Conservation (phyloP, 1,139 yeast species). For the Petasospora rhodanensis region DNA sequence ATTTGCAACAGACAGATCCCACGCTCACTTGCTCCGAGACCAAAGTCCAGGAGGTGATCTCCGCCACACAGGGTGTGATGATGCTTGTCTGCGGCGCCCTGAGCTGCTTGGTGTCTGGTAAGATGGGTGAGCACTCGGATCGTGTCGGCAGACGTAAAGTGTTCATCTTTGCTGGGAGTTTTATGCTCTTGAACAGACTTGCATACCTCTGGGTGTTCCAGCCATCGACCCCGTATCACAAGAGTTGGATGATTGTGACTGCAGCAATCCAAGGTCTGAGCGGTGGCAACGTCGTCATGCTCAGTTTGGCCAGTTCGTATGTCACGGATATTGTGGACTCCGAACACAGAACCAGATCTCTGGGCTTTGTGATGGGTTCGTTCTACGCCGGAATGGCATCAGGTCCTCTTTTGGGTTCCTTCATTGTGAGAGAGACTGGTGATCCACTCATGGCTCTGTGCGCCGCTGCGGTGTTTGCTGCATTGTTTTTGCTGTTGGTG, state of each 20-base stretch:
- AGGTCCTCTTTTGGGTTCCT: conserved; percentile 61
- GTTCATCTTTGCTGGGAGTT: conserved; percentile 30
- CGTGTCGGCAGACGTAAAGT: conserved; percentile 55
- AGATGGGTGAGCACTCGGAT: conserved; percentile 58
- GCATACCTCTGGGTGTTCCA: conserved; percentile 31
- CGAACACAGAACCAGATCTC: conserved; percentile 45
- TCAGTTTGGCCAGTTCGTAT: conserved; percentile 56
- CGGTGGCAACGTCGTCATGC: conserved; percentile 51
- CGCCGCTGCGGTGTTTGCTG: conserved; percentile 20
- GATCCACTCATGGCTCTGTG: conserved; percentile 27
- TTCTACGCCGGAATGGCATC: conserved; percentile 56
- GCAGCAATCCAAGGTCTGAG: conserved; percentile 42
- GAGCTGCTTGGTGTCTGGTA: conserved; percentile 27
- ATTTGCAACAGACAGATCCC: conserved; percentile 3
- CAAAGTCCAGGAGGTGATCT: conserved; percentile 28
- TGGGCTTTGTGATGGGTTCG: conserved; percentile 56
- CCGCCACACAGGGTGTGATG: conserved; percentile 24
- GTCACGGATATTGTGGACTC: conserved; percentile 62
- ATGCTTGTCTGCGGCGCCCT: conserved; percentile 21
- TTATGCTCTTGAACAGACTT: conserved; percentile 29
- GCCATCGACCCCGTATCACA: conserved; percentile 29
- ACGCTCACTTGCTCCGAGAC: conserved; percentile 27
- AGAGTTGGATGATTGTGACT: conserved; percentile 32
- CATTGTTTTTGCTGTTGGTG: conserved; percentile 32
- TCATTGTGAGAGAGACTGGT: conserved; percentile 27